These are phyloP conservation scores for Petunia secreta DNA, from an alignment of 257 asterid genomes.

Conservation along the genomic window DNA sequence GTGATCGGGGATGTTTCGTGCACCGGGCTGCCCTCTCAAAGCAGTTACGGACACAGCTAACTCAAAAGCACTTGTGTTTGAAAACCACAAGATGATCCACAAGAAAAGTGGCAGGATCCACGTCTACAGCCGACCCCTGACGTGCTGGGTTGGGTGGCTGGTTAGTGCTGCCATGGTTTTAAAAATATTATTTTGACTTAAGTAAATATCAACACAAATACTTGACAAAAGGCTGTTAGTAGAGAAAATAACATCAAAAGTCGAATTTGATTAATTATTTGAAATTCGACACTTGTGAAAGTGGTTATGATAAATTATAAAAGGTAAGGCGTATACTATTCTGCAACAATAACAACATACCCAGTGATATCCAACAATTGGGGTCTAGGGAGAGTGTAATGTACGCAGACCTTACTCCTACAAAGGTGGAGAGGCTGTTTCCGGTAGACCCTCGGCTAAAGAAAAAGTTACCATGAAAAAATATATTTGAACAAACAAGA, in stretches of 20 bases:
- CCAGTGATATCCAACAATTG: no score
- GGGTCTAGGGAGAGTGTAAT: no score
- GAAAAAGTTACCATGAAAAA: no score
- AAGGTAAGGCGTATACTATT: neutral
- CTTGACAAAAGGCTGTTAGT: neutral
- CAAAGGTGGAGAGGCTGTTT: no score
- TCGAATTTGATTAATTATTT: conserved; percentile 5
- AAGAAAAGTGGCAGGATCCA: neutral
- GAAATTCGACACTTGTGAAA: neutral
- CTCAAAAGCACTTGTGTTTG: neutral
- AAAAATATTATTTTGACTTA: conserved; percentile 1
- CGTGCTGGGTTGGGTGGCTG: neutral
- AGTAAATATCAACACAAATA: neutral
- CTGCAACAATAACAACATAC: neutral
- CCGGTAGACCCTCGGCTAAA: no score
- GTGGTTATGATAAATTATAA: neutral
- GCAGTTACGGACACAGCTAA: conserved; percentile 13
- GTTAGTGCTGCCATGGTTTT: neutral
- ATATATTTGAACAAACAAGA: no score
- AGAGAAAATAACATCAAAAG: neutral
- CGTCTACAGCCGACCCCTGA: neutral
- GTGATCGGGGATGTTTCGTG: no score
- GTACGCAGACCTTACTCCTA: no score
- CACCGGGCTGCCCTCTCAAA: neutral
- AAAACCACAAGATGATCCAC: conserved; percentile 5